Evolutionary conservation across 1,284 basidiomycete species (phyloP).

Genomic region (Pseudozyma thailandica): DNA sequence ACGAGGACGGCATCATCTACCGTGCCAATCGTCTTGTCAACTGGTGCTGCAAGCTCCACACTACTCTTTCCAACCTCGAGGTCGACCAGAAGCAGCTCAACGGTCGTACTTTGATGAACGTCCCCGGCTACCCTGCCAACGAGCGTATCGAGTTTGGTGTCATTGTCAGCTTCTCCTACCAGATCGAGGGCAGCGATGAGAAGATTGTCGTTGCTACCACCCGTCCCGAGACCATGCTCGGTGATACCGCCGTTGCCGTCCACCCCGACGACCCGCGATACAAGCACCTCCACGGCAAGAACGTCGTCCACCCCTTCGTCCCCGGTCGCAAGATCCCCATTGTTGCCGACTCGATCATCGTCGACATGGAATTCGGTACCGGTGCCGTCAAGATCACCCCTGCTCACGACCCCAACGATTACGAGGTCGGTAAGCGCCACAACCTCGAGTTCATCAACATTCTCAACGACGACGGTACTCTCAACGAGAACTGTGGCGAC

Average conservation of each 20-base stretch:
- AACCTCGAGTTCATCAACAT: conserved; percentile 94
- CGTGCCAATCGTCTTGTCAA: conserved; percentile 97
- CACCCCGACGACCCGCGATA: conserved; percentile 95
- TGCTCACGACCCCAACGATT: conserved; percentile 98
- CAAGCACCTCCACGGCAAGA: conserved; percentile 94
- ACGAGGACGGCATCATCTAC: conserved; percentile 94
- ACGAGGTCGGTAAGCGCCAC: conserved; percentile 90
- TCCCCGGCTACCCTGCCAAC: conserved; percentile 92
- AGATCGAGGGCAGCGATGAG: conserved; percentile 86
- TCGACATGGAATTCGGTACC: conserved; percentile 97
- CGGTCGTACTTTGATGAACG: conserved; percentile 85
- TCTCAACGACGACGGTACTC: conserved; percentile 95
- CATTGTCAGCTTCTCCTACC: conserved; percentile 94
- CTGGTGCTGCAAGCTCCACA: conserved; percentile 97
- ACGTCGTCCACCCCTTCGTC: conserved; percentile 89
- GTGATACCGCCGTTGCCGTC: conserved; percentile 96
- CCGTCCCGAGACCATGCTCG: conserved; percentile 98
- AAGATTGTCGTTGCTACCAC: conserved; percentile 94
- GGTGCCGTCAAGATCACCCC: conserved; percentile 99
- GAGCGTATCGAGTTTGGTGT: conserved; percentile 98
- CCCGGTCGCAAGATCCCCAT: conserved; percentile 84
- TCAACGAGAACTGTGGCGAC: conserved; percentile 88
- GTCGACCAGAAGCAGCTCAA: conserved; percentile 94
- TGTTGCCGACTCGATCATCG: conserved; percentile 82
- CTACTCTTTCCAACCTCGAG: conserved; percentile 95